phyloP scores from a whole-genome alignment of 768 basidiomycete species.

The Boletus subparvulus region DNA sequence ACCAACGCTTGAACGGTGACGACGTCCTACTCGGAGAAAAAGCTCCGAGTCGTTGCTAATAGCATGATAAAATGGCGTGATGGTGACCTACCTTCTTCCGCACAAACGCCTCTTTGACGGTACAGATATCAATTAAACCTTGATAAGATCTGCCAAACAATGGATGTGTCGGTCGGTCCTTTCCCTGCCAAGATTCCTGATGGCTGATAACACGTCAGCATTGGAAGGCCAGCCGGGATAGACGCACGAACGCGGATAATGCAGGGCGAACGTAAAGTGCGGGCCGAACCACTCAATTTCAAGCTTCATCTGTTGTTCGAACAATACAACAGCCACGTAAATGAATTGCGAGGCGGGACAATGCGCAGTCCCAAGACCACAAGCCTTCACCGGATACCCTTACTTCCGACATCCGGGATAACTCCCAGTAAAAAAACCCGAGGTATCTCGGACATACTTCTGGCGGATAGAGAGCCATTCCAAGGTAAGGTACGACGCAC shows the following conservation, averaged over 20 bases:
- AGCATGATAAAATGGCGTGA: neutral
- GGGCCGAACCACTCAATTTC: neutral
- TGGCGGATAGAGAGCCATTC: neutral
- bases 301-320: neutral
- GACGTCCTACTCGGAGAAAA: neutral
- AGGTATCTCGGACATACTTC: neutral
- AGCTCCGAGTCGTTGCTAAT: neutral
- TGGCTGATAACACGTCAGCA: neutral
- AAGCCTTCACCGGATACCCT: neutral
- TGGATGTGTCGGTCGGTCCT: too few species aligned
- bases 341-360: neutral
- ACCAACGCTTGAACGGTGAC: too few species aligned
- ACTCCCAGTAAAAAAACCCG: neutral
- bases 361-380: neutral
- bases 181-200: neutral
- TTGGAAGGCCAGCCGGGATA: neutral
- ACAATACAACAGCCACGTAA: neutral
- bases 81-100: neutral
- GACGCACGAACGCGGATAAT: neutral
- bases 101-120: conserved; percentile 7
- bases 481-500: neutral
- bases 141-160: neutral
- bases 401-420: neutral
- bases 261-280: too few species aligned
- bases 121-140: neutral